phyloP scores from a whole-genome alignment of 331 rosid genomes.

The Dryas integrifolia region DNA sequence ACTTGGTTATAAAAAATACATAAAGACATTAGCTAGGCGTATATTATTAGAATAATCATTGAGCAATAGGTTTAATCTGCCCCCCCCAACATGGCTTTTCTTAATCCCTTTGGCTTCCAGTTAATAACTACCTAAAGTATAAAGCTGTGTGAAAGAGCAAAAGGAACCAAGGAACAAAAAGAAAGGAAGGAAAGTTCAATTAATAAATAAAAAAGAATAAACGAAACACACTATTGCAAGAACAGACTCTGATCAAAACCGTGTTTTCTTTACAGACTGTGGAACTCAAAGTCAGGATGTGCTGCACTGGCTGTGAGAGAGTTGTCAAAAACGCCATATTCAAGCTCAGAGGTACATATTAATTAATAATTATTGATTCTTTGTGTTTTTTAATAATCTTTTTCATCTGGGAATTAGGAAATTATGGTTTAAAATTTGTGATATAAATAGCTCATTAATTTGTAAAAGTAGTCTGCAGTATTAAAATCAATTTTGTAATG shows the following conservation, averaged over 20 bases:
- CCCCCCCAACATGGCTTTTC: conserved; percentile 18
- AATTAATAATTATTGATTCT: background rate
- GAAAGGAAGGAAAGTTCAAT: conserved; percentile 20
- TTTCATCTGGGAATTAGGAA: background rate
- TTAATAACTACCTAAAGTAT: conserved; percentile 11
- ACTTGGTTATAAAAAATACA: too few species aligned
- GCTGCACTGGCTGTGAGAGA: conserved; percentile 91
- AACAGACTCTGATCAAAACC: conserved; percentile 17
- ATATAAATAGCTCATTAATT: background rate
- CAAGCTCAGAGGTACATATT: conserved; percentile 71
- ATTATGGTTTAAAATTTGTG: background rate
- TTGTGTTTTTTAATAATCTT: background rate
- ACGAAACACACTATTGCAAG: conserved; percentile 4
- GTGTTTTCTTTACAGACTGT: conserved; percentile 70
- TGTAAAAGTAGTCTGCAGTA: background rate
- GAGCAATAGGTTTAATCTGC: background rate
- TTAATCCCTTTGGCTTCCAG: conserved; percentile 21
- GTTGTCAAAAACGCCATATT: conserved; percentile 82
- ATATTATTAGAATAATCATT: background rate
- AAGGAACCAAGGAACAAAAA: conserved; percentile 29
- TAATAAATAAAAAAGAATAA: background rate
- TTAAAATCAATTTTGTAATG: background rate
- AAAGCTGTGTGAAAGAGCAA: conserved; percentile 22
- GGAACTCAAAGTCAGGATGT: conserved; percentile 95
- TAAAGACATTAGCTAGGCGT: background rate